phyloP scores from a whole-genome alignment of 2,329 filamentous ascomycete species.

The Hyphodiscus sp. region DNA sequence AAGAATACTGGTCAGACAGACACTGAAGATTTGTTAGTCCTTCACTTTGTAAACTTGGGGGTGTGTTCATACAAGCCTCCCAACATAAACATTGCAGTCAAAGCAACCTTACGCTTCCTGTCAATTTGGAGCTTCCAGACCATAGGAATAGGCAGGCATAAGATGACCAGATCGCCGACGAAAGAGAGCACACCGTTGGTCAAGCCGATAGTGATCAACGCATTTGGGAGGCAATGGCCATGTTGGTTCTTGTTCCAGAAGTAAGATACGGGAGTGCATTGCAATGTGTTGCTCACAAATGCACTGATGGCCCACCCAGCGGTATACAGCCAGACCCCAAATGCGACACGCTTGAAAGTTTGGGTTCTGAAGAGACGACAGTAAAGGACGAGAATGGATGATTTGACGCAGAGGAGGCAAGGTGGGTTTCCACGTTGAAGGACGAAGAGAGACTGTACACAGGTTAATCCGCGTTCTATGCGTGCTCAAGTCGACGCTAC shows the following conservation, averaged over 20 bases:
- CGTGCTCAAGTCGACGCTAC: not conserved
- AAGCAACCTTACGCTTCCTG: constrained; percentile 5
- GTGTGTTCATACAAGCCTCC: constrained; percentile 3
- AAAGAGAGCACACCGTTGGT: constrained; percentile 63
- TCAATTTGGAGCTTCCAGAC: constrained; percentile 14
- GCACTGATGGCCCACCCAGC: constrained; percentile 5
- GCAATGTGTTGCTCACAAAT: constrained; percentile 5
- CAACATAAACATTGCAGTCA: constrained; percentile 13
- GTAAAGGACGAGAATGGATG: constrained; percentile 13
- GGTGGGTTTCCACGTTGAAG: constrained; percentile 12
- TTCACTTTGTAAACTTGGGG: not conserved
- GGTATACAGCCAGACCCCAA: constrained; percentile 11
- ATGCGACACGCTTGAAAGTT: constrained; percentile 7
- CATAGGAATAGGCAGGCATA: constrained; percentile 13
- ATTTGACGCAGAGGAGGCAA: constrained; percentile 11
- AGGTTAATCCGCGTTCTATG: not conserved
- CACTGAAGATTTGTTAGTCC: constrained; percentile 29
- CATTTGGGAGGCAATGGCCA: constrained; percentile 16
- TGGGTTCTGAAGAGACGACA: constrained; percentile 6
- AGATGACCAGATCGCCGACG: constrained; percentile 49
- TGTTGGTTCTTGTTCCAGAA: constrained; percentile 11
- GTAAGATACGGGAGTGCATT: constrained; percentile 11
- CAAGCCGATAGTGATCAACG: constrained; percentile 59
- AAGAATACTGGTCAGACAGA: constrained; percentile 29
- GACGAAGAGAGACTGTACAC: constrained; percentile 7